A percentile compares a stretch with the other conserved stretches of the same genome.
Conservation (phyloP, 768 basidiomycete genomes). For the Kwoniella bestiolae region DNA sequence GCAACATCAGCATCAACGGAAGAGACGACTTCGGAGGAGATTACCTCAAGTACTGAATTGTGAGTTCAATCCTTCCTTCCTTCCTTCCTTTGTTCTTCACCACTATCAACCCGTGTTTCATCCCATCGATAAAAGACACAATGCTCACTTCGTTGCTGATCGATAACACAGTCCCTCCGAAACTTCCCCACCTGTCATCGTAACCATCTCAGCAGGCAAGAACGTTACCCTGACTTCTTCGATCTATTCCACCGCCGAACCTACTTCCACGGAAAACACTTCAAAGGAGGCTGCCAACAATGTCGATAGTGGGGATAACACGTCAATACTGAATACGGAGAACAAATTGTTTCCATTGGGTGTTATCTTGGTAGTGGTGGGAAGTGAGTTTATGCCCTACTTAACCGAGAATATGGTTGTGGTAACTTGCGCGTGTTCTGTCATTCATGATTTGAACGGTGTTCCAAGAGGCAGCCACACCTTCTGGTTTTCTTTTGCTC, state of each 20-base stretch:
- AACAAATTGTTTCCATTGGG: conserved; percentile 37
- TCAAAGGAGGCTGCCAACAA: conserved; percentile 14
- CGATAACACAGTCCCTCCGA: background rate
- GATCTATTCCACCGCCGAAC: conserved; percentile 5
- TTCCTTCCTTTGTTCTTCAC: background rate
- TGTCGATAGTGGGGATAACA: conserved; percentile 7
- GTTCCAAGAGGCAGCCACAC: too few relatives aligned
- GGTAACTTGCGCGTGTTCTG: too few relatives aligned
- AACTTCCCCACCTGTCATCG: background rate
- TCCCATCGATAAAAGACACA: too few relatives aligned
- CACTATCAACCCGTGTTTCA: too few relatives aligned
- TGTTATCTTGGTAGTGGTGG: conserved; percentile 22
- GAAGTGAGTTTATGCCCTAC: conserved; percentile 19
- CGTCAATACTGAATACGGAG: conserved; percentile 29
- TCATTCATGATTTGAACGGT: too few relatives aligned
- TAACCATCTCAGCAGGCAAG: conserved; percentile 7
- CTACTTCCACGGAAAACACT: background rate
- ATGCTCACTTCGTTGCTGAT: background rate
- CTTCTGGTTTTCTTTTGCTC: too few relatives aligned
- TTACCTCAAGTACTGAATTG: background rate
- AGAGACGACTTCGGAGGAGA: background rate
- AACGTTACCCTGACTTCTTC: conserved; percentile 8
- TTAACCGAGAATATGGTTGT: background rate
- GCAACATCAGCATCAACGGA: background rate
- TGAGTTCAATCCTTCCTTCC: background rate